Evolutionary conservation across 495 filamentous ascomycete genomes (phyloP).

Genomic region (Chaetomium tenue): DNA sequence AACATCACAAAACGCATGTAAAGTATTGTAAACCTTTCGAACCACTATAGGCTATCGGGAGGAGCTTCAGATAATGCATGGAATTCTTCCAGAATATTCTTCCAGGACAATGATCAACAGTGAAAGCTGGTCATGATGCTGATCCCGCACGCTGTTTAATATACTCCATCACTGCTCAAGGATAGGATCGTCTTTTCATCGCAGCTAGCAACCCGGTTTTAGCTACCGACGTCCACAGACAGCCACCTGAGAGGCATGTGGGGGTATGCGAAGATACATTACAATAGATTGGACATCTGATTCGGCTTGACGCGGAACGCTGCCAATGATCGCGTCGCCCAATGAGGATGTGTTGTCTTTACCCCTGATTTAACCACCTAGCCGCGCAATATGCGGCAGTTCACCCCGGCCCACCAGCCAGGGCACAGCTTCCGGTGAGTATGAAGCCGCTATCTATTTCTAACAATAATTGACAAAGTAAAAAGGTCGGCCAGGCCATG

Average conservation of each 20-base stretch:
- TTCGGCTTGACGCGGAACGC: background rate
- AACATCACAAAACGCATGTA: no score
- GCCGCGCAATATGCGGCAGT: slow-evolving; percentile 11
- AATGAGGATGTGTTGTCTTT: background rate
- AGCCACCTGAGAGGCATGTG: background rate
- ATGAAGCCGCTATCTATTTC: no score
- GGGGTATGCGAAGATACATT: background rate
- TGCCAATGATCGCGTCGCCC: background rate
- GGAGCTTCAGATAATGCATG: no score
- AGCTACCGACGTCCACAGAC: background rate
- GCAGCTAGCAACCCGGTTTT: background rate
- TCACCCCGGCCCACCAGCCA: background rate
- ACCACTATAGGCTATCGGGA: no score
- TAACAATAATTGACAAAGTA: no score
- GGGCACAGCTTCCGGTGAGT: background rate
- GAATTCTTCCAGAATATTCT: background rate
- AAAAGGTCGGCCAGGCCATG: no score
- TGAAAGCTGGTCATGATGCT: background rate
- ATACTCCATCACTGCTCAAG: background rate
- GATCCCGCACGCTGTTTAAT: background rate
- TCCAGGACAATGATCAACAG: background rate
- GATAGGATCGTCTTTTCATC: no score
- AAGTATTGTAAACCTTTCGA: no score
- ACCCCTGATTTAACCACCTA: slow-evolving; percentile 5
- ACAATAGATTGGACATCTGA: background rate